Conservation (phyloP, 768 basidiomycete genomes). For the Pleurotus salmoneostramineus region DNA sequence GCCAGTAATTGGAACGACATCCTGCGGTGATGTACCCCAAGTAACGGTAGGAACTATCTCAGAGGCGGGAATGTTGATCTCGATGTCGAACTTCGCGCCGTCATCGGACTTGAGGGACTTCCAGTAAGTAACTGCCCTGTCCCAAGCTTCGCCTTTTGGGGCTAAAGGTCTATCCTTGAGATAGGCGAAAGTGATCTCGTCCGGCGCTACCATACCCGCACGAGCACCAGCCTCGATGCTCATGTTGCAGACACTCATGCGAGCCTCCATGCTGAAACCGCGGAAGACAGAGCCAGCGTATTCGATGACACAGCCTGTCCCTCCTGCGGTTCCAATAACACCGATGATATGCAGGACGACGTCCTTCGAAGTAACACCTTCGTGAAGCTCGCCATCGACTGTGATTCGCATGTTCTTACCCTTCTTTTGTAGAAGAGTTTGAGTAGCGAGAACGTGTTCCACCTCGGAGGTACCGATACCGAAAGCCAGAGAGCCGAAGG, state of each 20-base stretch:
- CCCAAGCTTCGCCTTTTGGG: slow-evolving; percentile 84
- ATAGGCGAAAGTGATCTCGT: slow-evolving; percentile 83
- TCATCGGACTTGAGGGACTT: slow-evolving; percentile 73
- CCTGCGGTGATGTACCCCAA: slow-evolving; percentile 92
- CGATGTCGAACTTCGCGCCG: slow-evolving; percentile 80
- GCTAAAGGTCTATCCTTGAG: slow-evolving; percentile 77
- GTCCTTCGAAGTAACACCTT: slow-evolving; percentile 87
- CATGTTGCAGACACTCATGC: slow-evolving; percentile 94
- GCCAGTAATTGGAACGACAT: slow-evolving; percentile 81
- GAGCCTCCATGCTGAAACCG: slow-evolving; percentile 83
- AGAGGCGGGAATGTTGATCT: slow-evolving; percentile 74
- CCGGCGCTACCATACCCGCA: slow-evolving; percentile 91
- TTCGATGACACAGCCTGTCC: slow-evolving; percentile 89
- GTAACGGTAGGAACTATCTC: slow-evolving; percentile 90
- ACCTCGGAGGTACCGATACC: slow-evolving; percentile 94
- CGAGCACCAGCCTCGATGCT: slow-evolving; percentile 92
- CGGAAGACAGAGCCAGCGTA: slow-evolving; percentile 89
- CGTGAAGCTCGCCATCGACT: slow-evolving; percentile 75
- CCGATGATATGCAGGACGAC: slow-evolving; percentile 91
- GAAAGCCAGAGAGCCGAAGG: slow-evolving; percentile 90
- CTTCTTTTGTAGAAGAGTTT: slow-evolving; percentile 83
- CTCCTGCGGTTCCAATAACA: slow-evolving; percentile 89
- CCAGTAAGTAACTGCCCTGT: slow-evolving; percentile 85
- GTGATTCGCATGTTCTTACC: slow-evolving; percentile 91
- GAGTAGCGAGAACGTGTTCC: slow-evolving; percentile 91